Evolutionary conservation across 805 yeast species (phyloP), one percentile per base, ranked within the genome.

Genomic region (Saturnispora bothae): DNA sequence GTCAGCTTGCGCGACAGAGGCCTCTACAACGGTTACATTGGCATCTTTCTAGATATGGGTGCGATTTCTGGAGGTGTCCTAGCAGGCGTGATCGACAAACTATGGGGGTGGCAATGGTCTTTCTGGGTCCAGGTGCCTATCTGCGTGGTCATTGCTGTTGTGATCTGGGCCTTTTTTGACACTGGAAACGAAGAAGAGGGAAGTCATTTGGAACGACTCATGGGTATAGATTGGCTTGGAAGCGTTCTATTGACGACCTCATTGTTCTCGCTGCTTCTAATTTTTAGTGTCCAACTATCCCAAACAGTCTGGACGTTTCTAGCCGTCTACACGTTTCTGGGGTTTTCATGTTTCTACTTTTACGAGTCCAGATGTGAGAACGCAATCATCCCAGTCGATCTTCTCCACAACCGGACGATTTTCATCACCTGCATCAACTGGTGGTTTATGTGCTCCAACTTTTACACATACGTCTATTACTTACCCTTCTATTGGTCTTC

Each of bases 1-100:
- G 76, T 85, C 25, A 76, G 89, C 2, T 65, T 82, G 46, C 65
- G 88, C 36, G 73, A 78, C 28, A 65, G 96, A 39, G 94, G 92
- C 1, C 55, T 82, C 23, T 83, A 72, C 54, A 95, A 85, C 52
- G 96, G 95, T 1, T 53, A 82, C 34, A 82, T 80, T 29, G 84
- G 84, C 53, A 63, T 85, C 13, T 74, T 73, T 30, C 83, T 70
- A 52, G 88, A 86, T 5, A 49, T 74, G 18, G 96, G 96, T 3
- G 78, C 83, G 1, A 76, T 79, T 1, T 54, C 69, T 34, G 92
- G 92, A 13, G 86, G 86, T 2, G 51, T 70, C 3, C 49, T 73
- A 28, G 80, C 79, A 22, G 84, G 85, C 1, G 44, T 68, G 22
- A 59, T 77, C 35, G 66, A 77, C 16, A 59, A 59, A 9, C 50